These are phyloP conservation scores for Platismatia glauca DNA, from an alignment of 495 filamentous ascomycete species.

Conservation along the genomic window DNA sequence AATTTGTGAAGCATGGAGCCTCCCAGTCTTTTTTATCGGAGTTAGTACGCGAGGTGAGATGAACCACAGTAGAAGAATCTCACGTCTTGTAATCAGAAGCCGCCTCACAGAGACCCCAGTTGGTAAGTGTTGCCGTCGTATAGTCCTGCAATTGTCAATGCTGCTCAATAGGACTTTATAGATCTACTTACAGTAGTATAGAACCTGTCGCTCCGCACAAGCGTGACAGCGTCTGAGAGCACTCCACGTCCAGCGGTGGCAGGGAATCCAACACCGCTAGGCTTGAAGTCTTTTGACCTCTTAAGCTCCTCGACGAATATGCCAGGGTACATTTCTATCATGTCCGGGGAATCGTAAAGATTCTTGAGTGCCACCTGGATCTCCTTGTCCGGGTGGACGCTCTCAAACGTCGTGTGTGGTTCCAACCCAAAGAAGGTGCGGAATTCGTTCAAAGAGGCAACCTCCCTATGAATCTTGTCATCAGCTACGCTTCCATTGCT, in stretches of 20 bases:
- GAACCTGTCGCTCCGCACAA: slow-evolving; percentile 25
- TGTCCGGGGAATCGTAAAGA: slow-evolving; percentile 35
- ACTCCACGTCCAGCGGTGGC: slow-evolving; percentile 31
- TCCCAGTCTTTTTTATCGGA: slow-evolving; percentile 21
- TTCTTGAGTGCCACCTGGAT: slow-evolving; percentile 28
- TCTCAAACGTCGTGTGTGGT: slow-evolving; percentile 31
- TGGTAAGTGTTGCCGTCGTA: slow-evolving; percentile 1
- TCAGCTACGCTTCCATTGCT: not conserved
- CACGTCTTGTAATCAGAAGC: not conserved
- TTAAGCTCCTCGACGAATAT: slow-evolving; percentile 29
- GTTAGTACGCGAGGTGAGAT: not conserved
- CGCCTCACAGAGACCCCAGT: slow-evolving; percentile 4
- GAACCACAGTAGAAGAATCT: no score
- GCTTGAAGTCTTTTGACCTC: not conserved
- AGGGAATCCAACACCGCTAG: not conserved
- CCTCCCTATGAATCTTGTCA: slow-evolving; percentile 21
- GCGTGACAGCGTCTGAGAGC: slow-evolving; percentile 22
- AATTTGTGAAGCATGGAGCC: slow-evolving; percentile 26
- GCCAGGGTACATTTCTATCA: slow-evolving; percentile 39
- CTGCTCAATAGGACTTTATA: not conserved
- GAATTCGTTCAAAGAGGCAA: slow-evolving; percentile 34
- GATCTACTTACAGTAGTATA: slow-evolving; percentile 19
- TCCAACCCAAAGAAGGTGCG: slow-evolving; percentile 32
- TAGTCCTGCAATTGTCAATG: not conserved
- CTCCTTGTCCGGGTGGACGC: slow-evolving; percentile 32